A percentile compares a stretch with the other conserved stretches of the same genome.
phyloP scores from a whole-genome alignment of 1,284 basidiomycete species.

The Singerocomus inundabilis region DNA sequence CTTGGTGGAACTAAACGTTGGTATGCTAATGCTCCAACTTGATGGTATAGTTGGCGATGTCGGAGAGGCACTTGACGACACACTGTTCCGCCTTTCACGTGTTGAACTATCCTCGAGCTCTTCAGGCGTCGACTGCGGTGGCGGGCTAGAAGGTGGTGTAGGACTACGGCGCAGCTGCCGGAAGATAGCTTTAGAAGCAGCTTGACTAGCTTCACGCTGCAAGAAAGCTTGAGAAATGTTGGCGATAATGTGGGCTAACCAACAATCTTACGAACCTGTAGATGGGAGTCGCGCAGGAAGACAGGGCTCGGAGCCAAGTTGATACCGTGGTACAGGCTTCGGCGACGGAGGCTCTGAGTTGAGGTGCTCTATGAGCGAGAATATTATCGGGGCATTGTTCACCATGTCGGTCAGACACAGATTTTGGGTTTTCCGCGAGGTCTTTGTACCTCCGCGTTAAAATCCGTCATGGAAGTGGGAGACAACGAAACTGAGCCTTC shows the following conservation, averaged over 20 bases:
- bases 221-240: slow-evolving; percentile 53
- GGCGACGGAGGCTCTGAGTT: slow-evolving; percentile 19
- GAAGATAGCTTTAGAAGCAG: slow-evolving; percentile 53
- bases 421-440: neutral
- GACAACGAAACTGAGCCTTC: neutral
- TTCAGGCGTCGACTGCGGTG: slow-evolving; percentile 13
- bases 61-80: slow-evolving; percentile 31
- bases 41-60: slow-evolving; percentile 32
- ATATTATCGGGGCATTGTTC: slow-evolving; percentile 57
- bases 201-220: slow-evolving; percentile 59
- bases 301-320: slow-evolving; percentile 51
- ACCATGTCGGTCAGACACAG: slow-evolving; percentile 35
- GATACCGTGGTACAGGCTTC: slow-evolving; percentile 31
- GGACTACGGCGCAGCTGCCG: slow-evolving; percentile 46
- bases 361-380: slow-evolving; percentile 37
- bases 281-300: slow-evolving; percentile 67
- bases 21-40: slow-evolving; percentile 21
- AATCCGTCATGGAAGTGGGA: slow-evolving; percentile 19
- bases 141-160: slow-evolving; percentile 31
- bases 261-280: slow-evolving; percentile 43
- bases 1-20: slow-evolving; percentile 18
- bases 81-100: slow-evolving; percentile 28
- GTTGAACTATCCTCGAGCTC: slow-evolving; percentile 16
- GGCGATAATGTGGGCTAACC: slow-evolving; percentile 15
- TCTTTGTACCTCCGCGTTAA: neutral